These are phyloP conservation scores for Vigna nakashimae DNA, from an alignment of 306 rosid genomes.

Conservation along the genomic window DNA sequence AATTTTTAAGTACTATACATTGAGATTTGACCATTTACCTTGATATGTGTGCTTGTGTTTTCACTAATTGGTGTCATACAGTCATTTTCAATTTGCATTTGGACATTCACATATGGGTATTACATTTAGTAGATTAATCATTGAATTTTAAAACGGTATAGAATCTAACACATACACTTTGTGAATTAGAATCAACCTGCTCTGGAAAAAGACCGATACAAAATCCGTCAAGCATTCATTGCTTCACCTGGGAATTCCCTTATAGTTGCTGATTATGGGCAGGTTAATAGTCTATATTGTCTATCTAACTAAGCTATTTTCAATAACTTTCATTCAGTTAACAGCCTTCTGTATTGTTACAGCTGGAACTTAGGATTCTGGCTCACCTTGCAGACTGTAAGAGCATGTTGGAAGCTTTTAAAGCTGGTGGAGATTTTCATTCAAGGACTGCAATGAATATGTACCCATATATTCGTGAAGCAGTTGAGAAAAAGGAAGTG, in stretches of 20 bases:
- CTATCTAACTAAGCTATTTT: constrained; percentile 26
- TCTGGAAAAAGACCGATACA: constrained; percentile 94
- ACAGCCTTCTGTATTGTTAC: constrained; percentile 53
- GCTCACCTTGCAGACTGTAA: constrained; percentile 94
- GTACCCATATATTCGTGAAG: constrained; percentile 93
- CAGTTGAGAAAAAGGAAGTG: constrained; percentile 72
- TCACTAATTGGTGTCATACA: constrained; percentile 16
- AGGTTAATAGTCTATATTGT: constrained; percentile 60
- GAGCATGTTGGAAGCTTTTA: constrained; percentile 96
- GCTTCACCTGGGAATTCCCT: constrained; percentile 94
- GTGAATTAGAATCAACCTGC: constrained; percentile 93
- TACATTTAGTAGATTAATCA: constrained; percentile 20
- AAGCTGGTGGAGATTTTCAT: constrained; percentile 99
- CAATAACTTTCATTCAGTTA: constrained; percentile 38
- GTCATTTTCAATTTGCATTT: constrained; percentile 2
- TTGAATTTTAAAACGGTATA: constrained; percentile 16
- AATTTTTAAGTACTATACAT: not conserved
- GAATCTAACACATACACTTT: constrained; percentile 34
- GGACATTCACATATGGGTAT: constrained; percentile 22
- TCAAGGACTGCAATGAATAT: constrained; percentile 98
- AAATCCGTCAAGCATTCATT: constrained; percentile 93
- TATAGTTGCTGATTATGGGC: constrained; percentile 97
- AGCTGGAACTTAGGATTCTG: constrained; percentile 97
- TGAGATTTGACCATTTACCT: constrained; percentile 11
- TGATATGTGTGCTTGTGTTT: constrained; percentile 2